Base-by-base conservation (phyloP, 1,284 basidiomycete genomes). In the Cerrena zonata region DNA sequence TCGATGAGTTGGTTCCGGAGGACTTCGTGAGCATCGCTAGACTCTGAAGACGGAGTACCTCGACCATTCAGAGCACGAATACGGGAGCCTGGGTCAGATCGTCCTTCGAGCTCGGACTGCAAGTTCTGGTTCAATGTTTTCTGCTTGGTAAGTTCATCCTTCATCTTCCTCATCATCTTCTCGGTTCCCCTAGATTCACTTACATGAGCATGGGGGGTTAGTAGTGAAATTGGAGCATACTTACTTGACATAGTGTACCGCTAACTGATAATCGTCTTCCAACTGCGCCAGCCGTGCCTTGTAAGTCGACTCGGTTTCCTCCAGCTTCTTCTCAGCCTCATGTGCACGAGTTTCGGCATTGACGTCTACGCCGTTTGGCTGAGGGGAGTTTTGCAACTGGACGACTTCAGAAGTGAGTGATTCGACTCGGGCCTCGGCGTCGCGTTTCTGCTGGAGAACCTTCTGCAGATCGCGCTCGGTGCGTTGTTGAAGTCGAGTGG, bases 111-210 rank as follows among this genome's bases (percentile, higher is more conserved):
- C 61, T 95, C 91, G 18, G 78, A 69, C 64, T 94, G 91, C 38
- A 97, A 79, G 55, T 77, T 74, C 40, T 81, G 75, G 65, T 93
- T 94, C 43, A 84, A 69, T 50, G 78, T 75, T 72, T 95, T 95
- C 67, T 94, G 89, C 71, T 91, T 94, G 55, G 82, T 88, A 52
- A 95, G 72, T 65, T 96, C 94, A 60, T 92, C 90, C 69, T 94
- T 94, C 89, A 99, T 94, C 60, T 91, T 84, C 58, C 94, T 86
- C 75, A 98, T 89, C 86, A 99, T 95, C 74, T 97, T 98, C 70
- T 99, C 96, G 1, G 94, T 98, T 48, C 94, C 93, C 78, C 93
- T 94, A 64, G 50, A 63, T n/a, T n/a, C n/a, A 59, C 56, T 64
- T 18, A 59, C 27, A 57, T 61, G 45, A 65, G 62, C 39, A 60